A percentile compares a stretch with the other conserved stretches of the same genome.
Conservation (phyloP, 164 flowering plant genomes). For the Malania oleifera region DNA sequence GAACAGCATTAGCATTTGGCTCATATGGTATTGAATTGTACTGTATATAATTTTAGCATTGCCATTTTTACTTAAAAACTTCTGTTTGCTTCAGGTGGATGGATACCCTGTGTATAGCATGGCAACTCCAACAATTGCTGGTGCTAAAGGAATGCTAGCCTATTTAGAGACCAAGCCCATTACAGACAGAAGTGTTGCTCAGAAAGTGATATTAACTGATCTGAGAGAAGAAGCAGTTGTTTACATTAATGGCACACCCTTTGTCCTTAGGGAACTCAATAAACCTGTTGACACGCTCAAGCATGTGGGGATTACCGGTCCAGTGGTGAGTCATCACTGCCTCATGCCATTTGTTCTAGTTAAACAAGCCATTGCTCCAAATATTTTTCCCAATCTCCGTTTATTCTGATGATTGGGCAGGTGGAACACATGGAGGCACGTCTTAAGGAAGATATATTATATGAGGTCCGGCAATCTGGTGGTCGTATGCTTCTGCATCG, state of each 20-base stretch:
- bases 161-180: slow-evolving; percentile 57
- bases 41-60: background rate
- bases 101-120: slow-evolving; percentile 88
- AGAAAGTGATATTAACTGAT: slow-evolving; percentile 72
- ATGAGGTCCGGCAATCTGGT: slow-evolving; percentile 67
- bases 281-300: slow-evolving; percentile 93
- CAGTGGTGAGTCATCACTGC: slow-evolving; percentile 47
- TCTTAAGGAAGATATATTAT: slow-evolving; percentile 81
- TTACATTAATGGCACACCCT: slow-evolving; percentile 84
- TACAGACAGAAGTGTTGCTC: slow-evolving; percentile 25
- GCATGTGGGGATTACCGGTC: slow-evolving; percentile 92
- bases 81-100: slow-evolving; percentile 52
- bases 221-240: slow-evolving; percentile 96
- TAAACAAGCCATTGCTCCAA: background rate
- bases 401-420: slow-evolving; percentile 31
- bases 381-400: background rate
- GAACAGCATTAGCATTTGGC: too few species aligned
- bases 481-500: slow-evolving; percentile 92
- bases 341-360: background rate
- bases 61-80: background rate
- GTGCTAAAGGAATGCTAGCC: slow-evolving; percentile 82
- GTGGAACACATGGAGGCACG: slow-evolving; percentile 95
- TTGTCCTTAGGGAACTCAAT: slow-evolving; percentile 88
- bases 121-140: slow-evolving; percentile 92
- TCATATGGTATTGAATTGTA: too few species aligned